phyloP scores from a whole-genome alignment of 306 rosid genomes.

The Pueraria montana region DNA sequence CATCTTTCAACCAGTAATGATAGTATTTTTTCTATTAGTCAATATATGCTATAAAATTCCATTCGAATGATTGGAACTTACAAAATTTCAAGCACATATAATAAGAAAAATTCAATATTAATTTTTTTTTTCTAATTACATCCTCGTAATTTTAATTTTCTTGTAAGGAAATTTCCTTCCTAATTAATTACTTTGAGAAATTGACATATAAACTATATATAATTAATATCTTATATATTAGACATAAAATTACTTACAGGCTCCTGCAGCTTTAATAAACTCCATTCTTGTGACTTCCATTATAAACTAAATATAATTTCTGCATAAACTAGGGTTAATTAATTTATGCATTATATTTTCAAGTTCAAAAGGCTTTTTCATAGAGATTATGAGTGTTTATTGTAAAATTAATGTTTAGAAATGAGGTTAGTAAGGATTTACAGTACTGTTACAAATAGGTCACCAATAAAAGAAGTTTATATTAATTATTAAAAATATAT shows the following conservation, averaged over 20 bases:
- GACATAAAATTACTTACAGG: neutral
- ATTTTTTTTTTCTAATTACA: too few species aligned
- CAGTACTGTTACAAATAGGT: neutral
- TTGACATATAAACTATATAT: too few species aligned
- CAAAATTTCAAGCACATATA: neutral
- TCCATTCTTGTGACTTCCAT: too few species aligned
- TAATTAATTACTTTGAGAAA: neutral
- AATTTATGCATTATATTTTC: neutral
- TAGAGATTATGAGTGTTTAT: neutral
- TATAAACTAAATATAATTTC: too few species aligned
- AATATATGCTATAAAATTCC: constrained; percentile 28
- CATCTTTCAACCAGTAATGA: constrained; percentile 50
- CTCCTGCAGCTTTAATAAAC: too few species aligned
- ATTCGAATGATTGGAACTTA: constrained; percentile 37
- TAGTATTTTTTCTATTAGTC: constrained; percentile 25
- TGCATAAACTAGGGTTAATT: neutral
- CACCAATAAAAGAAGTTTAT: neutral
- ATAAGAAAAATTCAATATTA: neutral
- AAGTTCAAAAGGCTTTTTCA: neutral
- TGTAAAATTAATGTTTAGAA: neutral
- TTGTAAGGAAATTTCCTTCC: neutral
- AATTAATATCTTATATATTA: too few species aligned
- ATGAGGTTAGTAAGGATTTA: neutral
- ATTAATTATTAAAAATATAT: neutral
- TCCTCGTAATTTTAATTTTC: neutral